A percentile compares a stretch with the other conserved stretches of the same genome.
Evolutionary conservation across 768 basidiomycete genomes (phyloP).

Genomic region (Melanogaster broomeanus): DNA sequence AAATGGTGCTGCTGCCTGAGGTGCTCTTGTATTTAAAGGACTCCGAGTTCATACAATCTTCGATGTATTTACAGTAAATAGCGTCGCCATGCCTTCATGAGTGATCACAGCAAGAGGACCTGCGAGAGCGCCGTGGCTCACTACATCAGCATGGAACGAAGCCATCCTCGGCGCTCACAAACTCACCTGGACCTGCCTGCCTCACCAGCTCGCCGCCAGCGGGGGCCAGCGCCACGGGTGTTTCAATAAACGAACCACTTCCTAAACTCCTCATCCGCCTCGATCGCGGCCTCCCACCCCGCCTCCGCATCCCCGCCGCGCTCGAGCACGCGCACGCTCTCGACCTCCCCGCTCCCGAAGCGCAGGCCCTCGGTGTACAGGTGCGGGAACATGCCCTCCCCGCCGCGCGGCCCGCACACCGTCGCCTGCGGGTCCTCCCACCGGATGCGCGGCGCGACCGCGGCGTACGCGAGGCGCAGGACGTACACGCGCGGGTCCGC

Average conservation of each 20-base stretch:
- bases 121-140: too few relatives aligned
- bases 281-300: slow-evolving; percentile 36
- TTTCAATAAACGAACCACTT: slow-evolving; percentile 39
- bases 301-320: slow-evolving; percentile 19
- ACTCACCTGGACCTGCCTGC: too few relatives aligned
- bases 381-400: slow-evolving; percentile 54
- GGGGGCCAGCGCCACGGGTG: too few relatives aligned
- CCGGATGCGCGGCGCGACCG: slow-evolving; percentile 40
- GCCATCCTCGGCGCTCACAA: too few relatives aligned
- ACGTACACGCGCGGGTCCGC: slow-evolving; percentile 42
- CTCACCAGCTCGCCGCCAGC: too few relatives aligned
- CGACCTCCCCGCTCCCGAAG: slow-evolving; percentile 47
- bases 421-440: slow-evolving; percentile 51
- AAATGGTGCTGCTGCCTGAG: too few relatives aligned
- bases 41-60: too few relatives aligned
- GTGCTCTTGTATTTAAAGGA: too few relatives aligned
- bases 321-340: slow-evolving; percentile 37
- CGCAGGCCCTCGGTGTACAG: slow-evolving; percentile 48
- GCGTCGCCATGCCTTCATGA: too few relatives aligned
- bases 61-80: too few relatives aligned
- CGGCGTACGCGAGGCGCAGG: slow-evolving; percentile 43
- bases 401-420: slow-evolving; percentile 43
- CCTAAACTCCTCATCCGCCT: slow-evolving; percentile 7
- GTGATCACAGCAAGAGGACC: too few relatives aligned
- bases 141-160: too few relatives aligned